phyloP scores from a whole-genome alignment of 352 stramenopile species.

The Phytophthora sansomeana region DNA sequence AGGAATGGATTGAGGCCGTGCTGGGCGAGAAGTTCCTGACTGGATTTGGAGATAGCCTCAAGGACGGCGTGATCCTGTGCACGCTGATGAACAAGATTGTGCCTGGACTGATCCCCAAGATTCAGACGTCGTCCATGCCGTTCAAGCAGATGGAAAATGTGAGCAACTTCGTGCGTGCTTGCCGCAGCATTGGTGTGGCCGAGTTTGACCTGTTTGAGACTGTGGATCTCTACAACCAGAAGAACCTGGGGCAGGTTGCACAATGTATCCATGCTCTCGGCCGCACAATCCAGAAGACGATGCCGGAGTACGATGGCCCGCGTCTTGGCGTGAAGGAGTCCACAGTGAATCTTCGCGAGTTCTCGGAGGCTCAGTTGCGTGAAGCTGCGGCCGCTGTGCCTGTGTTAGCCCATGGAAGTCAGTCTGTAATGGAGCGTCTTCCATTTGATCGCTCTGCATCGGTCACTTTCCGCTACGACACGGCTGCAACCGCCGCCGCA shows the following conservation, averaged over 20 bases:
- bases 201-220: slow-evolving; percentile 94
- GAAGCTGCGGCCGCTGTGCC: slow-evolving; percentile 67
- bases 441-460: slow-evolving; percentile 75
- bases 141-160: slow-evolving; percentile 95
- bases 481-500: slow-evolving; percentile 38
- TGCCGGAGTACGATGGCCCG: slow-evolving; percentile 73
- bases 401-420: slow-evolving; percentile 61
- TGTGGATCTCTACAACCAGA: slow-evolving; percentile 90
- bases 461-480: slow-evolving; percentile 71
- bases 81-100: slow-evolving; percentile 81
- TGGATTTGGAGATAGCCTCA: slow-evolving; percentile 76
- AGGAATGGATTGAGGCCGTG: slow-evolving; percentile 84
- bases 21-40: slow-evolving; percentile 73
- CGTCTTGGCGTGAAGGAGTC: slow-evolving; percentile 79
- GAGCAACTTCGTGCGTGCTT: slow-evolving; percentile 82
- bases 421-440: slow-evolving; percentile 69
- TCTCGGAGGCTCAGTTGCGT: slow-evolving; percentile 71
- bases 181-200: slow-evolving; percentile 79
- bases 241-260: slow-evolving; percentile 87
- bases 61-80: slow-evolving; percentile 85
- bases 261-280: slow-evolving; percentile 87
- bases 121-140: slow-evolving; percentile 75
- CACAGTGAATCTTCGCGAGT: slow-evolving; percentile 69
- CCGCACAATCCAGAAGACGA: slow-evolving; percentile 77
- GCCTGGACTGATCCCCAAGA: slow-evolving; percentile 57